Base-by-base conservation (phyloP, 179 eudicot species). In the Actinidia arguta region DNA sequence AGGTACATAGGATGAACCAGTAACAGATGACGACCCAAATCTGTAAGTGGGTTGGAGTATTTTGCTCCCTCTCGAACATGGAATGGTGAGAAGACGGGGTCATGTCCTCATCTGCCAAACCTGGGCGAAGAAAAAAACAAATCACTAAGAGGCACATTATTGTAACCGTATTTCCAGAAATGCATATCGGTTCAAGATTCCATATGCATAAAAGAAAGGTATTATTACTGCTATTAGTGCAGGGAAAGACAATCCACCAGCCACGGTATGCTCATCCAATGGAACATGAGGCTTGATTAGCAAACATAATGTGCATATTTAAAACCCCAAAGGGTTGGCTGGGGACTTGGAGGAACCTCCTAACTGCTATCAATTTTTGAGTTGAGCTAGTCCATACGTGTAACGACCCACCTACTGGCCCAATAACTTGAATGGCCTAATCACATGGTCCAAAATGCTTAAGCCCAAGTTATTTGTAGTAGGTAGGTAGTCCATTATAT, bases 61-160 rank as follows among this genome's bases (percentile, higher is more conserved):
- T 87, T 85, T 93, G 90, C 99, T 92, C 46, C 99, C 99, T 87
- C 86, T 95, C 11, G 93, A 75, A 78, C 97, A 94, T 27, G 89
- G 88, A 66, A 95, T 87, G 2, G 93, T 88, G 16, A 93, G 85
- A 77, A 93, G 87, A 12, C 98, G 92, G 36, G 95, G 94, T 46
- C 98, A 98, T 0, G 95, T 92, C 71, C 98, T 93, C 99, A 95
- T 95, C 86, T 94, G 98, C 99, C 99, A 95, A 48, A 95, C 89
- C 99, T 95, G 51, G 13, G 17, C 39, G 47, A 67, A 36, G 55
- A 17, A n/a, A n/a, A n/a, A n/a, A n/a, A n/a, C n/a, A n/a, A n/a
- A n/a, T n/a, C n/a, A n/a, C n/a, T n/a, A n/a, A n/a, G n/a, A n/a
- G n/a, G n/a, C n/a, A n/a, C n/a, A n/a, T 46, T 1, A 76, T 44